Evolutionary conservation across 495 filamentous ascomycete species (phyloP), one percentile per base, ranked within the genome.

Genomic region (Parachaetomium inaequale): DNA sequence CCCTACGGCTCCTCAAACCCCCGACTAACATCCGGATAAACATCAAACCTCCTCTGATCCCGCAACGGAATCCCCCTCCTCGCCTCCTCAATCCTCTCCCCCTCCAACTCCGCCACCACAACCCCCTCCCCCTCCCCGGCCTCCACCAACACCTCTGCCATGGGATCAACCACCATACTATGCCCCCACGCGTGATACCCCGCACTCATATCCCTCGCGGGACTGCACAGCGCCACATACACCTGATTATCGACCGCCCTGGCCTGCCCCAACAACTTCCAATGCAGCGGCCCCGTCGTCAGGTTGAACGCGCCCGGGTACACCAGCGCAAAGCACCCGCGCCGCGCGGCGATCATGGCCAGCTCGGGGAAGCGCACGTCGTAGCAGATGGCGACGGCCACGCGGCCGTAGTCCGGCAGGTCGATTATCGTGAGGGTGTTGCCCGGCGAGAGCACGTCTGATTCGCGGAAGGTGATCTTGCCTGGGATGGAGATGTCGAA

Each of bases 401-500:
- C 82, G 61, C 82, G 85, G 42, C 94, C 94, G 69, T 94, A 96
- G 56, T 89, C 90, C 3, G 91, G 89, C 6, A 96, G 76, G 54
- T 95, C 88, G 23, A 98, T 77, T 0, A 97, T 71, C 0, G 93
- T 95, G 45, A 96, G 66, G 64, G 87, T 84, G 74, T 91, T 85
- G 0, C 94, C 94, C 0, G 94, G 88, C 1, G 81, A 87, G 21
- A 99, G 81, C 8, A 96, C 91, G 51, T 96, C 92, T 55, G 85
- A 90, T 75, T 99, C 94, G 61, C 83, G 84, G 79, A 99, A 99
- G 15, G 70, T 87, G 72, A 99, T 96, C 73, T 91, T 90, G 31
- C 91, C 93, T 2, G 94, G 94, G 68, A 99, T 99, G 72, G 93
- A 88, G 68, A 99, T 99, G 77, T 99, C 94, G 77, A 99, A 99